phyloP scores from a whole-genome alignment of 2,329 filamentous ascomycete species.

The Parastagonospora avenae region DNA sequence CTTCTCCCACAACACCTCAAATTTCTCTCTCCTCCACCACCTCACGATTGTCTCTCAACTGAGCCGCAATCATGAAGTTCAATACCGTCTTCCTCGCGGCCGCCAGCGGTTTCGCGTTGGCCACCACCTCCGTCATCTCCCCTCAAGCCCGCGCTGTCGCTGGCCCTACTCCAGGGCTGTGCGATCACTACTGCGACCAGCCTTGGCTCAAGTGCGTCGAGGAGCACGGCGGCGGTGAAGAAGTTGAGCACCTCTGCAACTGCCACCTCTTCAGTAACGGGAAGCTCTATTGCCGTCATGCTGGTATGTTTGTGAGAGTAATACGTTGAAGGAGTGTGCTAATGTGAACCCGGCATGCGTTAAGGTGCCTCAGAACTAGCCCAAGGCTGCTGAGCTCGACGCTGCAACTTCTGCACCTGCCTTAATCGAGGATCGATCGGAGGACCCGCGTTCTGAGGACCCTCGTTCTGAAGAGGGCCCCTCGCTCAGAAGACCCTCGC shows the following conservation, averaged over 20 bases:
- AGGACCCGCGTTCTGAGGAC: no score
- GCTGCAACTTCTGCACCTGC: not conserved
- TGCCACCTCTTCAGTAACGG: not conserved
- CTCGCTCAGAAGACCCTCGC: no score
- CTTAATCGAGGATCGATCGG: no score
- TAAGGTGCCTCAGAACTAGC: not conserved
- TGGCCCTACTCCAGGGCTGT: not conserved
- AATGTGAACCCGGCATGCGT: not conserved
- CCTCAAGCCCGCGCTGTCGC: not conserved
- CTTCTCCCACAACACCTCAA: not conserved
- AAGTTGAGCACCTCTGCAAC: not conserved
- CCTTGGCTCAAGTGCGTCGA: not conserved
- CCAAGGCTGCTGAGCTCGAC: not conserved
- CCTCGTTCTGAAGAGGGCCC: no score
- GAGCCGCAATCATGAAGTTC: slow-evolving; percentile 1
- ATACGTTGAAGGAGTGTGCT: no score
- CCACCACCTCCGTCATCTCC: not conserved
- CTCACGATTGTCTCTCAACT: not conserved
- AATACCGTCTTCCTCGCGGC: not conserved
- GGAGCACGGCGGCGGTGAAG: not conserved
- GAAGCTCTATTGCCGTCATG: not conserved
- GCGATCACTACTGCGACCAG: not conserved
- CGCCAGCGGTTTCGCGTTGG: slow-evolving; percentile 1
- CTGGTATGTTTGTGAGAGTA: not conserved
- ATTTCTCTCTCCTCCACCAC: not conserved